Evolutionary conservation across 345 rosid genomes (phyloP).

Genomic region (Aurinia saxatilis): DNA sequence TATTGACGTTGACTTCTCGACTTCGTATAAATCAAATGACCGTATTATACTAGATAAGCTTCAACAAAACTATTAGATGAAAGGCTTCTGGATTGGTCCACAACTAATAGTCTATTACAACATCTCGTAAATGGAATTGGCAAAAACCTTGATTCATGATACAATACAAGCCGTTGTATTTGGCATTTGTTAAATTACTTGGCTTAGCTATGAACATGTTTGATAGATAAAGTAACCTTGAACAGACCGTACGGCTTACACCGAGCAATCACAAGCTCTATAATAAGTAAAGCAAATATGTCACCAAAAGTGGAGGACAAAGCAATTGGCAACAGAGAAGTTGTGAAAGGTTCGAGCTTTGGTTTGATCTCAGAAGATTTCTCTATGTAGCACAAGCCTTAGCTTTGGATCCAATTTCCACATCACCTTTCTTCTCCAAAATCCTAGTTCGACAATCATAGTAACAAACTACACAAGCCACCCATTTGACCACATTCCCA

Average conservation of each 20-base stretch:
- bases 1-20: too few relatives aligned
- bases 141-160: too few relatives aligned
- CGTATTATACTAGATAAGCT: too few relatives aligned
- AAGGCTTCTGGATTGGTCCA: too few relatives aligned
- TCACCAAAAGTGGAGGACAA: background rate
- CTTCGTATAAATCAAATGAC: too few relatives aligned
- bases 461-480: constrained; percentile 35
- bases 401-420: constrained; percentile 26
- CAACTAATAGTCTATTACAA: too few relatives aligned
- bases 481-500: constrained; percentile 40
- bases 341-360: background rate
- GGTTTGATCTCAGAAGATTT: background rate
- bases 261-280: background rate
- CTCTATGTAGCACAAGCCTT: background rate
- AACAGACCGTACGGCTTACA: background rate
- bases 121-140: background rate
- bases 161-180: too few relatives aligned
- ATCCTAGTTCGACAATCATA: constrained; percentile 25
- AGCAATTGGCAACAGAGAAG: background rate
- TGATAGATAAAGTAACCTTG: too few relatives aligned
- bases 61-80: too few relatives aligned
- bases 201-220: too few relatives aligned
- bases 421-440: constrained; percentile 28
- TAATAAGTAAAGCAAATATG: too few relatives aligned
- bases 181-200: too few relatives aligned